Evolutionary conservation across 2,329 filamentous ascomycete genomes (phyloP), one percentile per base, ranked within the genome.

Genomic region (Penicillium sp.): DNA sequence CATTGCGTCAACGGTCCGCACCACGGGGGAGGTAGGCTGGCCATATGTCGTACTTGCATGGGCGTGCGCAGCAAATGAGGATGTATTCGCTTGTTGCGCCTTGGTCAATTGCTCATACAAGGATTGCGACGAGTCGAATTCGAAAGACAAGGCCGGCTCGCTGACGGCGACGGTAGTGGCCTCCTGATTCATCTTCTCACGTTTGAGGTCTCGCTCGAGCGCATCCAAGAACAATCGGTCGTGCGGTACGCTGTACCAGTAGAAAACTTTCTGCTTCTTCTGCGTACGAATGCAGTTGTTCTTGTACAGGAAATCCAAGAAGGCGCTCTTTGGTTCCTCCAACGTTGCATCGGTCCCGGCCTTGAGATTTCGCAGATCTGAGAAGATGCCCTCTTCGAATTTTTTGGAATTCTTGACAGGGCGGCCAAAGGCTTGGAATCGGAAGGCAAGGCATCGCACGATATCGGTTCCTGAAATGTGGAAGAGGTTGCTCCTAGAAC

Each of bases 191-290:
- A 98, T 98, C 86, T 99, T 99, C 81, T 99, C 95, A 73, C 95
- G 88, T 87, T 99, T 99, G 74, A 99, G 81, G 74, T 99, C 95
- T 66, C 95, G 89, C 84, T 99, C 95, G 69, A 99, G 83, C 40
- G 95, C 95, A 81, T 99, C 95, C 68, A 99, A 88, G 80, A 99
- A 99, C 53, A 99, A 87, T 55, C 95, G 88, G 79, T 99, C 95
- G 77, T 99, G 95, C 1, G 95, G 95, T 50, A 99, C 95, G 81
- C 93, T 97, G 81, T 98, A 99, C 95, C 95, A 99, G 82, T 98
- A 99, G 74, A 99, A 99, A 66, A 99, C 95, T 83, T 99, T 99
- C 75, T 99, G 95, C 85, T 99, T 99, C 87, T 99, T 99, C 79
- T 99, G 95, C 39, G 95, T 99, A 69, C 95, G 89, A 70, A 99